phyloP scores from a whole-genome alignment of 768 basidiomycete species.

The Rhodotorula toruloides region DNA sequence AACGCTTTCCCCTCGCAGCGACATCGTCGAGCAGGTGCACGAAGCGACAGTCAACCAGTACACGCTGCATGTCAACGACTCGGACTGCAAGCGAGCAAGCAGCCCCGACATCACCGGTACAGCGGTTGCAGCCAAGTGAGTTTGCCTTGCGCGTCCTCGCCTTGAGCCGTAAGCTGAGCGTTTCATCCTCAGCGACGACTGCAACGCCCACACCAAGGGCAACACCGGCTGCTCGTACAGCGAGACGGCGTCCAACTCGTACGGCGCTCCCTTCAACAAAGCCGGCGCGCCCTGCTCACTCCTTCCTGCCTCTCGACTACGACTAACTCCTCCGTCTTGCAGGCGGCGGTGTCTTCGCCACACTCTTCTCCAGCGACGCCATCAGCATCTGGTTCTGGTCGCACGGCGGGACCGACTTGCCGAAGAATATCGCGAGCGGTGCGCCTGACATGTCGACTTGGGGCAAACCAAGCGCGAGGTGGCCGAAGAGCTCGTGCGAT shows the following conservation, averaged over 20 bases:
- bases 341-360: slow-evolving; percentile 19
- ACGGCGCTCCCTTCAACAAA: slow-evolving; percentile 21
- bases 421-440: slow-evolving; percentile 9
- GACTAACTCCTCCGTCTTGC: background rate
- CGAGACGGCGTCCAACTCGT: slow-evolving; percentile 1
- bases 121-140: slow-evolving; percentile 16
- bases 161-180: background rate
- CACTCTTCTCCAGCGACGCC: slow-evolving; percentile 2
- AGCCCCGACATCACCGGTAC: slow-evolving; percentile 4
- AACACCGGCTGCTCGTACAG: slow-evolving; percentile 25
- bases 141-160: background rate
- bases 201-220: slow-evolving; percentile 23
- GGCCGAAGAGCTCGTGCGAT: slow-evolving; percentile 10
- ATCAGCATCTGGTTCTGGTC: slow-evolving; percentile 26
- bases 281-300: background rate
- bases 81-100: slow-evolving; percentile 11
- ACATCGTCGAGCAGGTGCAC: slow-evolving; percentile 30
- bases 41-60: slow-evolving; percentile 7
- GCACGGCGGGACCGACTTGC: slow-evolving; percentile 3
- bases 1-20: background rate
- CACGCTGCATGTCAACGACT: slow-evolving; percentile 18
- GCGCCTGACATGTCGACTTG: slow-evolving; percentile 18
- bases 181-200: slow-evolving; percentile 1
- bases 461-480: slow-evolving; percentile 20
- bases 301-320: background rate